These are phyloP conservation scores for Lepidium campestre DNA, from an alignment of 441 rosid species.

Conservation along the genomic window DNA sequence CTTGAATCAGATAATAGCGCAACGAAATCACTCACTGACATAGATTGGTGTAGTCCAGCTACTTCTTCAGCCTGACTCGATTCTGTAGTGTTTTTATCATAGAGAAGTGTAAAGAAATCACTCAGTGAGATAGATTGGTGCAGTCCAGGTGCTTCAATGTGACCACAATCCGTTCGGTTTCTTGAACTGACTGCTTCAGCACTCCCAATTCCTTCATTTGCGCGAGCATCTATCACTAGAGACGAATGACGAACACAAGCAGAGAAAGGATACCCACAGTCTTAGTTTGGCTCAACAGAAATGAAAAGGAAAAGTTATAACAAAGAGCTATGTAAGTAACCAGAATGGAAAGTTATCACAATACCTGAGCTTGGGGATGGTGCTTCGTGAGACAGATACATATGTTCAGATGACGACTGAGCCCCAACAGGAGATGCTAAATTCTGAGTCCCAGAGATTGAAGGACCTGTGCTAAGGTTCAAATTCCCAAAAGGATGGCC, in stretches of 20 bases:
- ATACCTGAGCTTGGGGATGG: constrained; percentile 93
- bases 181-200: constrained; percentile 57
- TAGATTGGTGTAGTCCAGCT: constrained; percentile 23
- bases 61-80: constrained; percentile 60
- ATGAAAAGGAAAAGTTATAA: background rate
- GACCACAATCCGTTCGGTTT: constrained; percentile 39
- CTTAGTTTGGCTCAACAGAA: background rate
- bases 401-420: constrained; percentile 63
- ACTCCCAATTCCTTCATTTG: constrained; percentile 57
- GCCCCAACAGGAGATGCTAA: constrained; percentile 57
- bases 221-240: constrained; percentile 60
- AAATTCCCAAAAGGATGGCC: constrained; percentile 39
- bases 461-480: constrained; percentile 36
- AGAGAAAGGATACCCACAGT: background rate
- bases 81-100: constrained; percentile 35
- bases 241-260: constrained; percentile 10
- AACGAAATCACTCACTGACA: constrained; percentile 29
- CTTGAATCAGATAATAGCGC: constrained; percentile 38
- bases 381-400: constrained; percentile 66
- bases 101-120: constrained; percentile 69
- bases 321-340: background rate
- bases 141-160: constrained; percentile 70
- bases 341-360: background rate
- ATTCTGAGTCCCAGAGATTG: constrained; percentile 47
- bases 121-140: constrained; percentile 84